These are phyloP conservation scores for Apiospora rasikravindrae DNA, from an alignment of 2,329 filamentous ascomycete species.

Conservation along the genomic window DNA sequence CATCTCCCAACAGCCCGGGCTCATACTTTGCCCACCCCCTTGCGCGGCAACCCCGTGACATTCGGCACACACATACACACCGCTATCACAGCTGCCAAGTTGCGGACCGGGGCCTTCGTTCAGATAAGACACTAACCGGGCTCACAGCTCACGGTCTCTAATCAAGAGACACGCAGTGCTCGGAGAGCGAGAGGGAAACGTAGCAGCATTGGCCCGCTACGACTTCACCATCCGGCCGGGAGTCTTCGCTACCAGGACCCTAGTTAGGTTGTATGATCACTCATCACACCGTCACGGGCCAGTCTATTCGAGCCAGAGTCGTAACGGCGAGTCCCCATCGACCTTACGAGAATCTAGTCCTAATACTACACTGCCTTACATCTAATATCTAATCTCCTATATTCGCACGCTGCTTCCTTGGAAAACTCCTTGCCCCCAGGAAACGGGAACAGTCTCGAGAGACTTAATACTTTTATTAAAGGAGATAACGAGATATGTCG, in stretches of 20 bases:
- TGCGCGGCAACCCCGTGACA: slow-evolving; percentile 6
- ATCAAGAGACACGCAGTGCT: slow-evolving; percentile 9
- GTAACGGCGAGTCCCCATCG: slow-evolving; percentile 3
- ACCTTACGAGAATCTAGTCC: neutral
- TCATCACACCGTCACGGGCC: slow-evolving; percentile 3
- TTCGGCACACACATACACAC: slow-evolving; percentile 5
- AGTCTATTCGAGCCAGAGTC: neutral
- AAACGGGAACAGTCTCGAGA: neutral
- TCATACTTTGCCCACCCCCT: neutral
- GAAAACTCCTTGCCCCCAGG: neutral
- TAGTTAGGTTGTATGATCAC: neutral
- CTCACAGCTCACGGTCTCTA: slow-evolving; percentile 2
- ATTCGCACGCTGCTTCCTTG: neutral
- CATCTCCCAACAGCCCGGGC: neutral
- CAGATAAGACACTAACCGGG: slow-evolving; percentile 12
- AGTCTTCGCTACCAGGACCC: neutral
- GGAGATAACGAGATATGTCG: slow-evolving; percentile 11
- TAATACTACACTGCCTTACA: neutral
- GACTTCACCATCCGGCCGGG: slow-evolving; percentile 7
- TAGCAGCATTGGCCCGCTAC: neutral
- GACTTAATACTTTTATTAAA: neutral
- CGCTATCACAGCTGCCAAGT: neutral
- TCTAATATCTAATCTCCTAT: slow-evolving; percentile 7
- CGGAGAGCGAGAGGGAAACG: slow-evolving; percentile 7
- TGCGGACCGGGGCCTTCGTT: slow-evolving; percentile 1